These are phyloP conservation scores for Angophora floribunda DNA, from an alignment of 345 rosid genomes.

Conservation along the genomic window DNA sequence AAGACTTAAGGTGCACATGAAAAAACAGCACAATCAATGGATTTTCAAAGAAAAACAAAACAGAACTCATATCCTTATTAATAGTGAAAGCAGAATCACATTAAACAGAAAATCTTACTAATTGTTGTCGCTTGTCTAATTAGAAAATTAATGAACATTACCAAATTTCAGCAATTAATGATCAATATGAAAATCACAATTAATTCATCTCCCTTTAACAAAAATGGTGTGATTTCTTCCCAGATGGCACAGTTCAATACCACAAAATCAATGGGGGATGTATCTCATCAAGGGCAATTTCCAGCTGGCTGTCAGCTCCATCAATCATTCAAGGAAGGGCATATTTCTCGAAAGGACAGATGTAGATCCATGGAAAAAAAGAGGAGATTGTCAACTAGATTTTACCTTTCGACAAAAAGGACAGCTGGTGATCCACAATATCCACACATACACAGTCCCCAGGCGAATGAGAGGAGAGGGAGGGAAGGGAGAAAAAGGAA, in stretches of 20 bases:
- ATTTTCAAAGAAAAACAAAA: neutral
- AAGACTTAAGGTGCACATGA: neutral
- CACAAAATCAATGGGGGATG: neutral
- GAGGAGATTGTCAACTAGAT: neutral
- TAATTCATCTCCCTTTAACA: neutral
- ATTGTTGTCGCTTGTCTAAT: neutral
- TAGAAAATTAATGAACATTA: neutral
- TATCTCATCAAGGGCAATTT: neutral
- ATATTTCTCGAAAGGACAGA: neutral
- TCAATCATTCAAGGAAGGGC: neutral
- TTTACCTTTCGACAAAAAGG: conserved; percentile 98
- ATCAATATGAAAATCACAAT: neutral
- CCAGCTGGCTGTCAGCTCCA: neutral
- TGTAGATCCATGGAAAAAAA: neutral
- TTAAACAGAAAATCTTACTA: neutral
- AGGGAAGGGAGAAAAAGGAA: neutral
- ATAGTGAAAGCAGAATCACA: neutral
- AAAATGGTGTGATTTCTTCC: neutral
- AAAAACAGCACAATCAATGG: neutral
- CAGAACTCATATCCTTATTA: neutral
- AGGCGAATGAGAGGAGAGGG: neutral
- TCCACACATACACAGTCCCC: conserved; percentile 1
- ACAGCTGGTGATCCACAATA: conserved; percentile 43
- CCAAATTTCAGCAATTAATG: neutral
- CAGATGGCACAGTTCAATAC: neutral